Evolutionary conservation across 169 alveolate genomes (phyloP).

Genomic region (Babesia ovis): DNA sequence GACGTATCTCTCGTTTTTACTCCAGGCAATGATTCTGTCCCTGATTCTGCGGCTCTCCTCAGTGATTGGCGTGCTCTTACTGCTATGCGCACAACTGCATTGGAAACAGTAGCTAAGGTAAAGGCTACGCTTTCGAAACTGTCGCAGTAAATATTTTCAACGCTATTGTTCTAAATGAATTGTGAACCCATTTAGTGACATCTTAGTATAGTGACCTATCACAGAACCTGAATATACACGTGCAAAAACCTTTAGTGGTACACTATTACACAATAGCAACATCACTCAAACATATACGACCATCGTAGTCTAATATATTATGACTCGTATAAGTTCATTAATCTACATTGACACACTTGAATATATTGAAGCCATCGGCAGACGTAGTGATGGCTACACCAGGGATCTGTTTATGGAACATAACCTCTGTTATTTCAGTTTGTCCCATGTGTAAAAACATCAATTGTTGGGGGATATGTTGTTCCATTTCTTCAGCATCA

Average conservation of each 20-base stretch:
- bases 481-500: background rate
- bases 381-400: conserved; percentile 76
- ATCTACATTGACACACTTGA: conserved; percentile 69
- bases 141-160: conserved; percentile 2
- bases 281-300: too few species aligned
- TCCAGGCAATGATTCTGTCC: conserved; percentile 18
- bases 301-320: too few species aligned
- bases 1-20: conserved; percentile 48
- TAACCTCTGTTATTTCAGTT: conserved; percentile 75
- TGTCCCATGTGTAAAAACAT: conserved; percentile 78
- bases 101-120: conserved; percentile 47
- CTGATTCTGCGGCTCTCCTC: conserved; percentile 44
- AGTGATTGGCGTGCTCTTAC: conserved; percentile 65
- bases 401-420: conserved; percentile 75
- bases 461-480: conserved; percentile 72
- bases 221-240: background rate
- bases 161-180: background rate
- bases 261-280: background rate
- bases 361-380: conserved; percentile 73
- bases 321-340: conserved; percentile 1
- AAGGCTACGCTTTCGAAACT: conserved; percentile 15
- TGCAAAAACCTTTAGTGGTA: background rate
- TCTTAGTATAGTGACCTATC: background rate
- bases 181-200: background rate
- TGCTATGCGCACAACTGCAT: conserved; percentile 45